Percentiles rank a stretch among this genome's conserved stretches.
These are phyloP conservation scores for Cichorium intybus DNA, from an alignment of 140 eudicot genomes.

Conservation along the genomic window DNA sequence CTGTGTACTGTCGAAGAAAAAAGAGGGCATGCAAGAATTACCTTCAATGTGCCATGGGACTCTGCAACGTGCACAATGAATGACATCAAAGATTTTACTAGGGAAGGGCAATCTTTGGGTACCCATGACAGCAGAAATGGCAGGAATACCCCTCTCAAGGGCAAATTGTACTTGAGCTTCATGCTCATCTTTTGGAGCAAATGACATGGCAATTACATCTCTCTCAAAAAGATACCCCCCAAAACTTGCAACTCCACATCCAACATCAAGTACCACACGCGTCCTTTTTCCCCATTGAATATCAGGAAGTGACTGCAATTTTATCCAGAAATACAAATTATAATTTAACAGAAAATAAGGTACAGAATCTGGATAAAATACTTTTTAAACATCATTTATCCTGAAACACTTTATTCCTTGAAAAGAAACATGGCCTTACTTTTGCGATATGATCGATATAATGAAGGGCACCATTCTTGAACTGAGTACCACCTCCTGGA, in stretches of 20 bases:
- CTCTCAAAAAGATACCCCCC: conserved; percentile 55
- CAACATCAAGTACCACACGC: conserved; percentile 54
- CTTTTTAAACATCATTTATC: too few relatives aligned
- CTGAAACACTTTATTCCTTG: too few relatives aligned
- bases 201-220: conserved; percentile 49
- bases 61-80: conserved; percentile 62
- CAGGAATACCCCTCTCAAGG: conserved; percentile 65
- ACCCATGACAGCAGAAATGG: conserved; percentile 58
- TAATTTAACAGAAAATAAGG: background rate
- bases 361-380: too few relatives aligned
- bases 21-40: background rate
- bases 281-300: conserved; percentile 47
- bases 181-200: conserved; percentile 66
- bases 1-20: background rate
- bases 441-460: conserved; percentile 41
- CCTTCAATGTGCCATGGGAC: conserved; percentile 67
- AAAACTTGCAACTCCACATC: conserved; percentile 68
- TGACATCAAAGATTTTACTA: conserved; percentile 43
- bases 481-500: conserved; percentile 62
- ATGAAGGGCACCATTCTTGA: conserved; percentile 52
- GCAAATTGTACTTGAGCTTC: conserved; percentile 72
- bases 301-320: conserved; percentile 37
- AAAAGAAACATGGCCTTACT: conserved; percentile 12
- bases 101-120: conserved; percentile 61
- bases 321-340: background rate